Evolutionary conservation across 75 land plant genomes (phyloP), one percentile per base, ranked within the genome.

Genomic region (Pinus albicaulis): DNA sequence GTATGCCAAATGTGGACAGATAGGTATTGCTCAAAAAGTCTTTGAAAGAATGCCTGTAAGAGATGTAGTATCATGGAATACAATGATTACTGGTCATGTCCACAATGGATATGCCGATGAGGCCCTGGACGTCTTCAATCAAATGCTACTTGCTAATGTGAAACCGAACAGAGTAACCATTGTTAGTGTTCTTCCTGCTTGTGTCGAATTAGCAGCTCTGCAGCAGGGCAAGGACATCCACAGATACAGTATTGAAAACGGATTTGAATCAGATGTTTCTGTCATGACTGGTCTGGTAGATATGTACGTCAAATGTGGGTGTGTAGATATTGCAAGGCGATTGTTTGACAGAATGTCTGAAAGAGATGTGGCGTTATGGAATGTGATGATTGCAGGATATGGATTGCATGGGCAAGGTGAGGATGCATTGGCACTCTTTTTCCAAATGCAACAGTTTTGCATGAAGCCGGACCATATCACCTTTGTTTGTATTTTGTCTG

Each of bases 1-100:
- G 93, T 88, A 83, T 64, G 79, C 86, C 0, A 91, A 91, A 55
- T 88, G 90, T 82, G 93, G 93, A 28, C 72, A 1, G 85, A 81
- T 25, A 76, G 83, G 25, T 86, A 90, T 0, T 61, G 93, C 86
- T 15, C 24, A 44, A 52, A 19, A 73, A 4, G 1, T 88, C 84
- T 91, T 91, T 73, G 82, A 28, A 2, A 41, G 61, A 61, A 82
- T 88, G 82, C 87, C 88, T 2, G 79, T 79, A 26, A 80, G 80
- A 38, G 84, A 85, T 73, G 74, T 72, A 5, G 86, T 90, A 0
- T 83, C 92, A 5, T 90, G 90, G 90, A 88, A 80, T 71, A 83
- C 75, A 19, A 26, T 90, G 55, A 88, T 87, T 23, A 72, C 74
- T 13, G 79, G 76, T 0, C 77, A 85, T 57, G 81, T 56, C 12